A percentile compares a stretch with the other conserved stretches of the same genome.
Conservation (phyloP, 2,329 filamentous ascomycete genomes). For the Emmonsiellopsis sp. region DNA sequence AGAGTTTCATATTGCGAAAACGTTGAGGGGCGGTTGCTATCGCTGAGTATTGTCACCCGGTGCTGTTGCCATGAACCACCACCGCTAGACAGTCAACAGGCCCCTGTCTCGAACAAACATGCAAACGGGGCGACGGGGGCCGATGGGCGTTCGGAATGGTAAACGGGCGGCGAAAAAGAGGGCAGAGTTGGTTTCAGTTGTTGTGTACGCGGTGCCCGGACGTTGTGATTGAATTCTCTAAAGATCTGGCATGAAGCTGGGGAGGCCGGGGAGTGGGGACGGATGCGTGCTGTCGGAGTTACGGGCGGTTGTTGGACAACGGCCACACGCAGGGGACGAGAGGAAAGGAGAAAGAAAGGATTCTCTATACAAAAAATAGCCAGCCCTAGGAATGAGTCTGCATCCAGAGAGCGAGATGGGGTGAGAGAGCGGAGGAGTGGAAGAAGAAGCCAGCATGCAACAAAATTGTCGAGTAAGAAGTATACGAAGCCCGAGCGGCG, state of each 20-base stretch:
- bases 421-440: background rate
- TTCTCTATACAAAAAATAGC: no score
- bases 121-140: background rate
- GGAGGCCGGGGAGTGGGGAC: background rate
- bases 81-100: background rate
- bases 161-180: background rate
- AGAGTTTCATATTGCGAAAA: slow-evolving; percentile 13
- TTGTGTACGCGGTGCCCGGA: background rate
- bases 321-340: no score
- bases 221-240: background rate
- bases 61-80: background rate
- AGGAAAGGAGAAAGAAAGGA: no score
- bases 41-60: no score
- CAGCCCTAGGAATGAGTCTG: no score
- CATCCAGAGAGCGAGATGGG: no score
- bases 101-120: background rate
- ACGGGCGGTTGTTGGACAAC: no score
- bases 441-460: background rate
- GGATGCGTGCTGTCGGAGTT: no score
- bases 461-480: background rate
- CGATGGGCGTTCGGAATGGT: background rate
- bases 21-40: no score
- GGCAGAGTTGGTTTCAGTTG: background rate
- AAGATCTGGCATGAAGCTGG: background rate
- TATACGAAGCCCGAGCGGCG: no score